Percentiles rank a stretch among this genome's conserved stretches.
Conservation (phyloP, 1,284 basidiomycete genomes). For the Ceratobasidium sp. region DNA sequence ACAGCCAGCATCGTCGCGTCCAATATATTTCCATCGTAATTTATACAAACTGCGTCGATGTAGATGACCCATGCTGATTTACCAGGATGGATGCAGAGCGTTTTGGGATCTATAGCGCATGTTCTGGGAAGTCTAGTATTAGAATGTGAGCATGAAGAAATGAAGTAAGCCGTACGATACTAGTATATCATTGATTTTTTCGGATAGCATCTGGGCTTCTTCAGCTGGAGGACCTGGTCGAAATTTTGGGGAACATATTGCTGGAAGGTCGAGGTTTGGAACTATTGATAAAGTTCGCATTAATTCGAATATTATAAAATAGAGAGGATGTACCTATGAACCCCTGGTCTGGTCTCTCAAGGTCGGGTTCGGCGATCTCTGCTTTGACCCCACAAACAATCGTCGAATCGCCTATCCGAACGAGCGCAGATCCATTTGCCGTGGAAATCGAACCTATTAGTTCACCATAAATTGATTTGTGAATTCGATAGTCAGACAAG, state of each 20-base stretch:
- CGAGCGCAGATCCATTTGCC: slow-evolving; percentile 90
- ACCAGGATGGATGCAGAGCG: slow-evolving; percentile 84
- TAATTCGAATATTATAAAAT: slow-evolving; percentile 6
- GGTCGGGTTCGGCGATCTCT: slow-evolving; percentile 90
- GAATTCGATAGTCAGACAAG: slow-evolving; percentile 14
- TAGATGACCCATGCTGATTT: slow-evolving; percentile 93
- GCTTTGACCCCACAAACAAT: slow-evolving; percentile 95
- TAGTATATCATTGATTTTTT: slow-evolving; percentile 82
- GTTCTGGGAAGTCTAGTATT: slow-evolving; percentile 27
- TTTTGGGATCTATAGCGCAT: slow-evolving; percentile 70
- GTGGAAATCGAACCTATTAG: slow-evolving; percentile 86
- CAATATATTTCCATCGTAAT: slow-evolving; percentile 96
- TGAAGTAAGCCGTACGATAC: slow-evolving; percentile 69
- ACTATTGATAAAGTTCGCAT: slow-evolving; percentile 62
- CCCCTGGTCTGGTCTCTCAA: slow-evolving; percentile 80
- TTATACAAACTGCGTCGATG: slow-evolving; percentile 94
- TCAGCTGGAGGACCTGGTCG: slow-evolving; percentile 94
- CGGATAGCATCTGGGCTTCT: slow-evolving; percentile 90
- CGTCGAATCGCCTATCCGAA: slow-evolving; percentile 90
- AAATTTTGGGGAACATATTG: slow-evolving; percentile 92
- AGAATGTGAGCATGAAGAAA: not conserved
- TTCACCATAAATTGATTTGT: not conserved
- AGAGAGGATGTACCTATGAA: slow-evolving; percentile 76
- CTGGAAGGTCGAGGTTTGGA: slow-evolving; percentile 91
- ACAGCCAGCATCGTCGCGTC: slow-evolving; percentile 92